Evolutionary conservation across 768 basidiomycete genomes (phyloP).

Genomic region (Mycena alexandri): DNA sequence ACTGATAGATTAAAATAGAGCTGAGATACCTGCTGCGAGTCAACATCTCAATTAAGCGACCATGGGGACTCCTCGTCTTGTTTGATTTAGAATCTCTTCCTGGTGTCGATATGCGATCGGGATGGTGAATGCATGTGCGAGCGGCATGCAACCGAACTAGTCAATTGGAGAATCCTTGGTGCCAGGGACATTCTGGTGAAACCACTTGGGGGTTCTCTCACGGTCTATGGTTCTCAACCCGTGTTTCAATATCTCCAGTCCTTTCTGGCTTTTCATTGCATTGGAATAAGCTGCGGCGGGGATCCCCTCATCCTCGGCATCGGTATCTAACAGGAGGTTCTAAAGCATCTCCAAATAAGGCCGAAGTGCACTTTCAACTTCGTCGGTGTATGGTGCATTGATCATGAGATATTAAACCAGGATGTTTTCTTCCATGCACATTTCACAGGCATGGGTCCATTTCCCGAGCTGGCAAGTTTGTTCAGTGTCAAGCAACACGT

Average conservation of each 20-base stretch:
- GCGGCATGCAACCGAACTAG: neutral
- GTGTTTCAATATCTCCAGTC: no score
- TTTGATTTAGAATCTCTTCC: neutral
- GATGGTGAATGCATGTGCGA: slow-evolving; percentile 9
- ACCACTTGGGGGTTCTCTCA: slow-evolving; percentile 8
- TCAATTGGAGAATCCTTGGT: neutral
- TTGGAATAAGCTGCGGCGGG: neutral
- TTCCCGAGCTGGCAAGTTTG: neutral
- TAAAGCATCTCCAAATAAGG: neutral
- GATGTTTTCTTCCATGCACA: neutral
- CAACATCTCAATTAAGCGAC: no score
- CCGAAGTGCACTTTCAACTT: neutral
- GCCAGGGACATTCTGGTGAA: neutral
- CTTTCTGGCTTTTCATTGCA: no score
- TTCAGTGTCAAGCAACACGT: no score
- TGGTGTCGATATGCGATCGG: slow-evolving; percentile 3
- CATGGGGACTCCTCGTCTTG: neutral
- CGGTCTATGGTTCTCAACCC: neutral
- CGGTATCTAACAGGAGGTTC: neutral
- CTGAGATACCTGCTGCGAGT: no score
- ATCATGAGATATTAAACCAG: neutral
- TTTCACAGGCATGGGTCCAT: slow-evolving; percentile 9
- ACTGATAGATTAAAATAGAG: no score
- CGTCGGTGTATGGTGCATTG: neutral
- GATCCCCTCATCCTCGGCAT: neutral